Conservation (phyloP, 352 stramenopile genomes). For the Pythium vanterpoolii region DNA sequence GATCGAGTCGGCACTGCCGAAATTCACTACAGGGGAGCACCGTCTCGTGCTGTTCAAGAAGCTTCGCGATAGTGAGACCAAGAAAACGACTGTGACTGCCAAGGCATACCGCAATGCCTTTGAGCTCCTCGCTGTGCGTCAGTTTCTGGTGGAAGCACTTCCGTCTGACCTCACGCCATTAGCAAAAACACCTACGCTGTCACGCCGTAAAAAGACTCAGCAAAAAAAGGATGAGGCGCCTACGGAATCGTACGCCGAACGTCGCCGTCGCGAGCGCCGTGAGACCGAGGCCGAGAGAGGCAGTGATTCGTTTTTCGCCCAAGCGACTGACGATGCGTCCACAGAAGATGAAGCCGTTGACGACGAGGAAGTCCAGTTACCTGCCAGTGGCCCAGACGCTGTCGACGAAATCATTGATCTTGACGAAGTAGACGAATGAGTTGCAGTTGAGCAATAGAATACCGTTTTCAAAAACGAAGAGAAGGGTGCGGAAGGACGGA, state of each 20-base stretch:
- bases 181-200: conserved; percentile 47
- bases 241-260: conserved; percentile 27
- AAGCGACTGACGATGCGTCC: conserved; percentile 26
- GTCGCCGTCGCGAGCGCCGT: conserved; percentile 20
- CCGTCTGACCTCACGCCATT: conserved; percentile 43
- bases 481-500: background rate
- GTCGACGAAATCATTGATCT: conserved; percentile 46
- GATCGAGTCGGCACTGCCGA: conserved; percentile 57
- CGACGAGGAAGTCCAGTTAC: background rate
- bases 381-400: conserved; percentile 14
- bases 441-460: background rate
- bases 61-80: conserved; percentile 29
- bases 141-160: conserved; percentile 55
- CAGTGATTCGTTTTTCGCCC: conserved; percentile 45
- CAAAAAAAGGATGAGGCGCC: background rate
- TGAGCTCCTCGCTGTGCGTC: conserved; percentile 45
- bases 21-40: conserved; percentile 39
- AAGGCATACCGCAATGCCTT: conserved; percentile 67
- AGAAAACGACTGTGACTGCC: conserved; percentile 37
- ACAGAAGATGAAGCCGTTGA: conserved; percentile 1
- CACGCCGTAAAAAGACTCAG: conserved; percentile 29
- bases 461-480: background rate
- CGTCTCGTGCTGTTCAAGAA: conserved; percentile 70
- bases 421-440: conserved; percentile 29
- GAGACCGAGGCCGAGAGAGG: conserved; percentile 31